These are phyloP conservation scores for Calonectria multiphialidica DNA, from an alignment of 2,329 filamentous ascomycete genomes.

Conservation along the genomic window DNA sequence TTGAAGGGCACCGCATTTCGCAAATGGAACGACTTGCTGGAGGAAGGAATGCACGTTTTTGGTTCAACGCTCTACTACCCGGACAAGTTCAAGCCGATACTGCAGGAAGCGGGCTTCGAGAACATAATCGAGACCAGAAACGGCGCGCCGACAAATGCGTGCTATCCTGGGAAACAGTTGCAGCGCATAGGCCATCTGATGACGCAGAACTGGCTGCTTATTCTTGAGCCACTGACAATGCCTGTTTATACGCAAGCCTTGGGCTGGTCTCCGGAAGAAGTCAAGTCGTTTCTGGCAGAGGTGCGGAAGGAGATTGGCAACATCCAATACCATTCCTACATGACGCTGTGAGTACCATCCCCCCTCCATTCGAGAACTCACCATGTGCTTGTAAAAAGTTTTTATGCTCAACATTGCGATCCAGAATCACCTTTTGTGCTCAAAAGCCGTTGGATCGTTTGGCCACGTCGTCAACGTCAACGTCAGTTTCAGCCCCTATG, in stretches of 20 bases:
- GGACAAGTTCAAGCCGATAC: background rate
- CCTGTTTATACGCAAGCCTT: conserved; percentile 36
- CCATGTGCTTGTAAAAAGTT: background rate
- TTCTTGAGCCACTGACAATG: conserved; percentile 37
- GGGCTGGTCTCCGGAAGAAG: conserved; percentile 35
- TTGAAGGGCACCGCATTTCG: conserved; percentile 33
- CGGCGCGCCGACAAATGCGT: conserved; percentile 39
- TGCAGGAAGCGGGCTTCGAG: conserved; percentile 35
- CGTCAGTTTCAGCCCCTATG: conserved; percentile 26
- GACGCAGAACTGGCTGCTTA: conserved; percentile 39
- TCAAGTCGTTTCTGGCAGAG: conserved; percentile 31
- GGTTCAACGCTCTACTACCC: conserved; percentile 35
- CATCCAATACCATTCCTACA: conserved; percentile 39
- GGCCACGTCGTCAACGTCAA: conserved; percentile 20
- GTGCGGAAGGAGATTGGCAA: conserved; percentile 36
- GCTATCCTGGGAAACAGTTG: conserved; percentile 38
- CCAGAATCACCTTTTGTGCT: background rate
- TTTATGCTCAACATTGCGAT: background rate
- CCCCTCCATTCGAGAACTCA: conserved; percentile 15
- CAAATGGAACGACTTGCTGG: conserved; percentile 38
- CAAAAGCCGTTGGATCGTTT: background rate
- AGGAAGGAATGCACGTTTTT: conserved; percentile 32
- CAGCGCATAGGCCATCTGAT: conserved; percentile 39
- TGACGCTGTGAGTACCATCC: conserved; percentile 37
- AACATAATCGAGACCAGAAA: conserved; percentile 36